Evolutionary conservation across 2,329 filamentous ascomycete genomes (phyloP), one percentile per base, ranked within the genome.

Genomic region (Xylaria sp.): DNA sequence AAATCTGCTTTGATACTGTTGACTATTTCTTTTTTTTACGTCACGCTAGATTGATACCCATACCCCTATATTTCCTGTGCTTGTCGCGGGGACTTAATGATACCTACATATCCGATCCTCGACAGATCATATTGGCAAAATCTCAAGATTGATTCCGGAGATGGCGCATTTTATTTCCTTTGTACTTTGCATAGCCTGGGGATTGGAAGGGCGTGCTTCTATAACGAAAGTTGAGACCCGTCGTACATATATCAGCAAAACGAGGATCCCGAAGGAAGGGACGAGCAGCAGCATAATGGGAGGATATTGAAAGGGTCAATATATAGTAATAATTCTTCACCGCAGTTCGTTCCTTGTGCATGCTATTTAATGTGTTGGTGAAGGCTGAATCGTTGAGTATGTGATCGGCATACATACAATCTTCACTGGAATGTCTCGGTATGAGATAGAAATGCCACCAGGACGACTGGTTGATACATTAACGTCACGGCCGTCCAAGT

Each of bases 11-110:
- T 71, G 71, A 72, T 73, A 73, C 59, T 51, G 55, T 73, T 71
- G 69, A 61, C 69, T 67, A 67, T 71, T 72, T 67, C 54, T 28
- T 28, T 28, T 28, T 71, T 65, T 71, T 66, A 41, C 69, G 62
- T 65, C 61, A 57, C 62, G 69, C 71, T 71, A 73, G 71, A 73
- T 73, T 73, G 71, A 73, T 73, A 73, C 71, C 71, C 70, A 73
- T 64, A 67, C 54, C 69, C 66, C 64, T 58, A 61, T 63, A 67
- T 44, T 66, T 64, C 56, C 61, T 34, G 58, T 69, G 55, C 63
- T 69, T 65, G 57, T 61, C 54, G 51, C 44, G 58, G 55, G 52
- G 66, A 70, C 60, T 60, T 72, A 72, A 72, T 72, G 71, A 72
- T 57, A 58, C 64, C 37, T 61, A 69, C 69, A 69, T 51, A 69